Evolutionary conservation across 148 eudicot species (phyloP).

Genomic region (Nepenthes gracilis): DNA sequence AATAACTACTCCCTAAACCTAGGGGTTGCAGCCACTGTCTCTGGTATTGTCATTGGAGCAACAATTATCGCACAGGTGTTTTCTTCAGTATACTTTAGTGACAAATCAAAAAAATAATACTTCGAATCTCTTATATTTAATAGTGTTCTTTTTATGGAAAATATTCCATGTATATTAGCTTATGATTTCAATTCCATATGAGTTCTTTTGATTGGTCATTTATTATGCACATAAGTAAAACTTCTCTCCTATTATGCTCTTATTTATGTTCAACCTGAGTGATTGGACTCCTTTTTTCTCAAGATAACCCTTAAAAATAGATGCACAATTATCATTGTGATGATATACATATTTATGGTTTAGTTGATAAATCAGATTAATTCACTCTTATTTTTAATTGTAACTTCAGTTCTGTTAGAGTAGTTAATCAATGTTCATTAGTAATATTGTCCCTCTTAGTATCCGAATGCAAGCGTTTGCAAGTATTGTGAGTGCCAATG

Average conservation of each 20-base stretch:
- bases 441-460: conserved; percentile 66
- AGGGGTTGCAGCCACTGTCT: conserved; percentile 66
- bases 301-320: background rate
- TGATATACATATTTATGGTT: background rate
- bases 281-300: background rate
- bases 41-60: conserved; percentile 63
- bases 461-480: conserved; percentile 76
- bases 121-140: conserved; percentile 58
- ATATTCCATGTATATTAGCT: conserved; percentile 53
- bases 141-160: conserved; percentile 53
- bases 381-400: background rate
- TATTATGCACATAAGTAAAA: conserved; percentile 54
- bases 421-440: conserved; percentile 80
- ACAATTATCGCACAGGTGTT: conserved; percentile 77
- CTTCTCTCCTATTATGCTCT: conserved; percentile 1
- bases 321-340: background rate
- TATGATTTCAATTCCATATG: conserved; percentile 59
- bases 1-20: too few relatives aligned
- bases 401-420: conserved; percentile 83
- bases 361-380: background rate
- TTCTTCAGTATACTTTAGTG: conserved; percentile 71
- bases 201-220: conserved; percentile 56
- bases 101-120: conserved; percentile 71
- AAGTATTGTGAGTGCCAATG: conserved; percentile 82
- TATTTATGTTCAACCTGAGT: background rate